Conservation (phyloP, 75 land plant genomes). For the Larix kaempferi region DNA sequence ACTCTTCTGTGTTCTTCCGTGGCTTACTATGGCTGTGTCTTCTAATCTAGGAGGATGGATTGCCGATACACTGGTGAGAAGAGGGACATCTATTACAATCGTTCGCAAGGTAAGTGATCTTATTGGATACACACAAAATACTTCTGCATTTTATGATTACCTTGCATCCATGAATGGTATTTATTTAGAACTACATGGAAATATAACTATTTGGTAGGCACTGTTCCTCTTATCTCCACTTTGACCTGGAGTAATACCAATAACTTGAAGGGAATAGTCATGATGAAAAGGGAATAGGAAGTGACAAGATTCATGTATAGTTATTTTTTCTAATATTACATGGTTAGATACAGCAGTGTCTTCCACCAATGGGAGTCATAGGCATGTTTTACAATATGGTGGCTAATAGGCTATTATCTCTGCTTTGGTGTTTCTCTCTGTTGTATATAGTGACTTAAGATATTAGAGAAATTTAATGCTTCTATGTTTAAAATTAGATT, state of each 20-base stretch:
- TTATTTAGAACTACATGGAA: background rate
- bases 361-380: background rate
- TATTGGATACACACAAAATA: background rate
- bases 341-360: background rate
- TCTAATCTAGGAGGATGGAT: conserved; percentile 93
- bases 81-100: conserved; percentile 63
- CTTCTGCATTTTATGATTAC: background rate
- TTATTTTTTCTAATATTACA: background rate
- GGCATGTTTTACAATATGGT: background rate
- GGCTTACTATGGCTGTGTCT: conserved; percentile 85
- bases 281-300: background rate
- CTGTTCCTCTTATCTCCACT: background rate
- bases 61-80: conserved; percentile 75
- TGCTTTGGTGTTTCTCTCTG: background rate
- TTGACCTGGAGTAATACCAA: background rate
- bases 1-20: conserved; percentile 74
- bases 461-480: background rate
- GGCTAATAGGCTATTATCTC: background rate
- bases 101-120: conserved; percentile 69
- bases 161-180: background rate
- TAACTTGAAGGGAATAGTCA: background rate
- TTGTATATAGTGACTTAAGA: background rate
- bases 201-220: no score
- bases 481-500: background rate
- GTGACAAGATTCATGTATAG: background rate